A percentile compares a stretch with the other conserved stretches of the same genome.
phyloP scores from a whole-genome alignment of 2,329 filamentous ascomycete genomes.

The Hypoxylon sp. region DNA sequence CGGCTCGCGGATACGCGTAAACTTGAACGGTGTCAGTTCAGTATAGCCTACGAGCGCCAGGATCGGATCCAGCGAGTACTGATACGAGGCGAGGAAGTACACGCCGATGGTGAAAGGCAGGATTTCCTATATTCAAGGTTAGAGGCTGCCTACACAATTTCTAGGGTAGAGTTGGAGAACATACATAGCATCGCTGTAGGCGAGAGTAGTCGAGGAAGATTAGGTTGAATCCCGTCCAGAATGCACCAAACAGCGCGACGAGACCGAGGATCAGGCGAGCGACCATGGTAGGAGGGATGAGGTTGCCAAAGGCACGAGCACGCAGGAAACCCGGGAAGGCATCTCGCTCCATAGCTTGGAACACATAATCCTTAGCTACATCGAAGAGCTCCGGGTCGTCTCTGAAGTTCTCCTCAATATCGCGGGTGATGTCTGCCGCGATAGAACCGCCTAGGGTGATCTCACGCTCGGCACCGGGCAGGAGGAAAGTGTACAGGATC shows the following conservation, averaged over 20 bases:
- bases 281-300: slow-evolving; percentile 90
- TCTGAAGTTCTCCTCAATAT: slow-evolving; percentile 88
- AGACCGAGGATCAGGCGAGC: slow-evolving; percentile 86
- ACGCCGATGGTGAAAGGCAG: slow-evolving; percentile 91
- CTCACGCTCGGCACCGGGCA: slow-evolving; percentile 94
- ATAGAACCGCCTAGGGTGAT: slow-evolving; percentile 92
- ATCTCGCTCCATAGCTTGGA: slow-evolving; percentile 99
- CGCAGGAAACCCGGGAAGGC: slow-evolving; percentile 97
- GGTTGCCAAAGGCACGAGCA: slow-evolving; percentile 93
- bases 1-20: slow-evolving; percentile 85
- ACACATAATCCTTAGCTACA: slow-evolving; percentile 97
- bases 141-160: slow-evolving; percentile 22
- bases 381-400: slow-evolving; percentile 98
- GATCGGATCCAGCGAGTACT: slow-evolving; percentile 93
- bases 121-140: slow-evolving; percentile 60
- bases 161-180: slow-evolving; percentile 46
- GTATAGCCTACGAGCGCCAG: slow-evolving; percentile 89
- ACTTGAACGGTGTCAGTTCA: slow-evolving; percentile 96
- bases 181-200: slow-evolving; percentile 82
- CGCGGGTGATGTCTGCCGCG: slow-evolving; percentile 81
- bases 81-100: slow-evolving; percentile 88
- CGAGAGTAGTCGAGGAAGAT: slow-evolving; percentile 87
- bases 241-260: slow-evolving; percentile 85
- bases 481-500: slow-evolving; percentile 96
- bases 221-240: slow-evolving; percentile 93